phyloP scores from a whole-genome alignment of 208 protist genomes.

The Lotmaria passim region DNA sequence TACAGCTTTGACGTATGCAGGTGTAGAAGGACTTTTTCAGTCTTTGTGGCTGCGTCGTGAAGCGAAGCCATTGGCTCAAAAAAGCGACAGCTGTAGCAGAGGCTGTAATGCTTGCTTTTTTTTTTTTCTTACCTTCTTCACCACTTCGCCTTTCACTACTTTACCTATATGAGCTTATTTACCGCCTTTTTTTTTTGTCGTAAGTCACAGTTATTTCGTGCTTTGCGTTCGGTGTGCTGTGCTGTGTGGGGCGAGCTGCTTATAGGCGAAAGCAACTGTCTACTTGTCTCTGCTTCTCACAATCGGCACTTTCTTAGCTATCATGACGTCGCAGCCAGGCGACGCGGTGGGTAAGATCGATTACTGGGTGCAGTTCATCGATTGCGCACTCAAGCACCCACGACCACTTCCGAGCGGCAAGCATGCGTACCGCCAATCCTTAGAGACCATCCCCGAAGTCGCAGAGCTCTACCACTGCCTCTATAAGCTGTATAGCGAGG shows the following conservation, averaged over 20 bases:
- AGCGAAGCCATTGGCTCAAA: too few relatives aligned
- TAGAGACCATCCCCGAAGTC: conserved; percentile 53
- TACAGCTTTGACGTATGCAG: too few relatives aligned
- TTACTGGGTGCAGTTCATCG: conserved; percentile 66
- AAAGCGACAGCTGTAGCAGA: too few relatives aligned
- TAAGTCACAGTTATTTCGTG: too few relatives aligned
- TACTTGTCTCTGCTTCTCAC: not conserved
- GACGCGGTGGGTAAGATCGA: conserved; percentile 59
- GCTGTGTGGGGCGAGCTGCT: too few relatives aligned
- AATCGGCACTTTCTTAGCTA: not conserved
- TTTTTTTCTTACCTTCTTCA: not conserved
- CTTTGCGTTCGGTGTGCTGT: too few relatives aligned
- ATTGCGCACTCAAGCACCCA: conserved; percentile 74
- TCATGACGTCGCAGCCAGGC: conserved; percentile 39
- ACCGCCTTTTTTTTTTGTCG: conserved; percentile 1
- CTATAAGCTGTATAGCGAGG: conserved; percentile 80
- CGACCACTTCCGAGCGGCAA: conserved; percentile 62
- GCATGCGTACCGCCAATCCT: conserved; percentile 54
- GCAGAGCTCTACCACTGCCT: conserved; percentile 79
- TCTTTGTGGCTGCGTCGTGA: too few relatives aligned
- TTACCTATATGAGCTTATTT: too few relatives aligned
- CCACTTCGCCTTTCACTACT: too few relatives aligned
- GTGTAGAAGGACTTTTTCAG: too few relatives aligned
- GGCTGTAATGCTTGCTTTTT: too few relatives aligned
- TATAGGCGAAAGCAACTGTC: too few relatives aligned